Evolutionary conservation across 257 asterid species (phyloP).

Genomic region (Lavandula angustifolia): DNA sequence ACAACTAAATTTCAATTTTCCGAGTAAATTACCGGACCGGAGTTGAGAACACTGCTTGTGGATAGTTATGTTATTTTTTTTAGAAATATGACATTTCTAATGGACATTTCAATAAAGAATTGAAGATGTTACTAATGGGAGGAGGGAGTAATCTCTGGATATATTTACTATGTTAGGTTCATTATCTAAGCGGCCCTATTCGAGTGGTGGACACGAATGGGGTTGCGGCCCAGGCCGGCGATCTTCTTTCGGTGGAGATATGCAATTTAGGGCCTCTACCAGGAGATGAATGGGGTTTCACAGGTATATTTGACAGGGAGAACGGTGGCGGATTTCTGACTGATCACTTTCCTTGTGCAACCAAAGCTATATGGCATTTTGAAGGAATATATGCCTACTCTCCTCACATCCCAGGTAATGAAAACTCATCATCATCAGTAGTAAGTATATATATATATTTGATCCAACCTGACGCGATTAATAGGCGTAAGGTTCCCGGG

Average conservation of each 20-base stretch:
- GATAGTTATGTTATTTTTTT: too few species aligned
- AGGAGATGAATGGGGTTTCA: slow-evolving; percentile 96
- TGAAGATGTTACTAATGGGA: too few species aligned
- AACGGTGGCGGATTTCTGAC: slow-evolving; percentile 96
- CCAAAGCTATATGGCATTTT: slow-evolving; percentile 93
- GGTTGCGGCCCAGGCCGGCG: slow-evolving; percentile 78
- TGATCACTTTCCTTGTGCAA: slow-evolving; percentile 84
- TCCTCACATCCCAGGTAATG: slow-evolving; percentile 90
- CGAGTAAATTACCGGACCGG: too few species aligned
- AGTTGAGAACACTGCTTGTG: too few species aligned
- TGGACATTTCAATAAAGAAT: too few species aligned
- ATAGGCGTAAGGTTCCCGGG: slow-evolving; percentile 94
- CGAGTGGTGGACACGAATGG: slow-evolving; percentile 70
- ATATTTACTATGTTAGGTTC: slow-evolving; percentile 64
- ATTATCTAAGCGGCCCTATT: slow-evolving; percentile 92
- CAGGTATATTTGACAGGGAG: slow-evolving; percentile 91
- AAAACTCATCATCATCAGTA: neutral
- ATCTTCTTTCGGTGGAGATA: slow-evolving; percentile 82
- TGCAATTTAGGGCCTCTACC: slow-evolving; percentile 95
- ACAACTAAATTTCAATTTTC: too few species aligned
- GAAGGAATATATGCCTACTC: slow-evolving; percentile 95
- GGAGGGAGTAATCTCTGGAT: too few species aligned
- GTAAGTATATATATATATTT: too few species aligned
- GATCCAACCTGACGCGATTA: too few species aligned
- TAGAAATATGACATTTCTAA: too few species aligned